Evolutionary conservation across 2,329 filamentous ascomycete species (phyloP).

Genomic region (Xylaria sp.): DNA sequence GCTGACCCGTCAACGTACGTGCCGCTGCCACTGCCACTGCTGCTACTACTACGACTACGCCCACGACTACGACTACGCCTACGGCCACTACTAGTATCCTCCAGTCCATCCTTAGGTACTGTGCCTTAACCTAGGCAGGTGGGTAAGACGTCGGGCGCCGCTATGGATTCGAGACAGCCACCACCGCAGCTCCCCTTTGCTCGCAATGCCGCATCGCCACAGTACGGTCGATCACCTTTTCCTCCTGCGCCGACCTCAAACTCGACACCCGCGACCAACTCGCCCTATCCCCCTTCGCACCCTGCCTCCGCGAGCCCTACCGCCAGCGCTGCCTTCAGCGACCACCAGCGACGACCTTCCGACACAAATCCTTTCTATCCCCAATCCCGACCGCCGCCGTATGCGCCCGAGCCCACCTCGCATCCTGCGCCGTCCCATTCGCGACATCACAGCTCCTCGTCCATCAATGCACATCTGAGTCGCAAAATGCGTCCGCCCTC

Average conservation of each 20-base stretch:
- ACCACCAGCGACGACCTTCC: constrained; percentile 37
- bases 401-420: constrained; percentile 33
- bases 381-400: constrained; percentile 33
- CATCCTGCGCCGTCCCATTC: constrained; percentile 36
- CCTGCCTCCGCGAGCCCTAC: constrained; percentile 35
- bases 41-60: no score
- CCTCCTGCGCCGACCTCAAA: constrained; percentile 20
- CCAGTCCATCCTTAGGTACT: background rate
- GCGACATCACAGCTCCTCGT: constrained; percentile 39
- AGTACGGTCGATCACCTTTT: constrained; percentile 33
- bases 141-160: constrained; percentile 14
- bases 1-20: no score
- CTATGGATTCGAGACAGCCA: constrained; percentile 36
- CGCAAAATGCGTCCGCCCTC: background rate
- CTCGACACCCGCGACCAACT: constrained; percentile 19
- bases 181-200: constrained; percentile 33
- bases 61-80: no score
- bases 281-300: constrained; percentile 34
- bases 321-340: constrained; percentile 21
- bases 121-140: constrained; percentile 17
- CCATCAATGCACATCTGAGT: constrained; percentile 25
- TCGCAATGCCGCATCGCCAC: constrained; percentile 32
- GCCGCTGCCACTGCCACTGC: no score
- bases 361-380: constrained; percentile 36
- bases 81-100: no score